These are phyloP conservation scores for Colletotrichum agaves DNA, from an alignment of 2,329 filamentous ascomycete species.

Conservation along the genomic window DNA sequence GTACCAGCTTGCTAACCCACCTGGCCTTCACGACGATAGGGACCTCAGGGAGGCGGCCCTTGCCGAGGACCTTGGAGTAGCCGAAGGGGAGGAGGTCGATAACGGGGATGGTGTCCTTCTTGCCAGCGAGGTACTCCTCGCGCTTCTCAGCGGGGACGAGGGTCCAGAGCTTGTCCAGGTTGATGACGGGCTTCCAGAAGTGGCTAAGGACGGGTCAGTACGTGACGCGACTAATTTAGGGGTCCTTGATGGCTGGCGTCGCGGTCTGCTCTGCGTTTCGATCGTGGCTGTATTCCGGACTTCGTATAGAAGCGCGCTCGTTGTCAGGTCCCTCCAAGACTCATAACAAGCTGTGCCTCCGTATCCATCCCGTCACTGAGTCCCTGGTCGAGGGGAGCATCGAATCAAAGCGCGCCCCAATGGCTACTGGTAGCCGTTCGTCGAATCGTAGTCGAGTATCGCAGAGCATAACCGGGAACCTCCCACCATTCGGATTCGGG, in stretches of 20 bases:
- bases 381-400: too few species aligned
- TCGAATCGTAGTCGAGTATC: not conserved
- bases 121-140: conserved; percentile 87
- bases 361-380: not conserved
- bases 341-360: too few species aligned
- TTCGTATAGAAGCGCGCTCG: not conserved
- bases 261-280: conserved; percentile 6
- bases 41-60: conserved; percentile 93
- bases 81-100: conserved; percentile 97
- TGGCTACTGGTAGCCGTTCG: not conserved
- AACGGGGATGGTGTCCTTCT: conserved; percentile 93
- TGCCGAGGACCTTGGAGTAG: conserved; percentile 98
- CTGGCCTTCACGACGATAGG: conserved; percentile 94
- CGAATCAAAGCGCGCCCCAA: not conserved
- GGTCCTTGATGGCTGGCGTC: not conserved
- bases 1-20: conserved; percentile 86
- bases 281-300: not conserved
- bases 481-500: conserved; percentile 4
- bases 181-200: conserved; percentile 99
- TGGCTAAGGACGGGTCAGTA: conserved; percentile 57
- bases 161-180: conserved; percentile 99
- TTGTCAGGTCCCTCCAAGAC: not conserved
- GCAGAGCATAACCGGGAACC: conserved; percentile 22
- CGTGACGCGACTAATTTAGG: not conserved
- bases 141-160: conserved; percentile 94